Conservation (phyloP, 768 basidiomycete species). For the Scleroderma bovista region DNA sequence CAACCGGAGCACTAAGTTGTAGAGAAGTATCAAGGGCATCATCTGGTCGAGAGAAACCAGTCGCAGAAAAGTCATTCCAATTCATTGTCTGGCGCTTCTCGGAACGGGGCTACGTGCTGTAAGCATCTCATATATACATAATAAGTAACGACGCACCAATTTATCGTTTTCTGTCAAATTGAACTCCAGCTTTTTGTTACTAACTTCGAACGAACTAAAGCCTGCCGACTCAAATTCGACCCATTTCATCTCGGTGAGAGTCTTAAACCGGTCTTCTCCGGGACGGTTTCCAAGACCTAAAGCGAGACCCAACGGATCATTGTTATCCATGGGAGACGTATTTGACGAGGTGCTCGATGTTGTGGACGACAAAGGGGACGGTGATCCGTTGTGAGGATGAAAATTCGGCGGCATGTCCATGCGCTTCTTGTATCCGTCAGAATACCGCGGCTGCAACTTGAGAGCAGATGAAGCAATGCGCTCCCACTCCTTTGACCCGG, state of each 20-base stretch:
- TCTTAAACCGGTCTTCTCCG: conserved; percentile 70
- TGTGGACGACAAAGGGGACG: conserved; percentile 32
- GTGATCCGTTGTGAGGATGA: conserved; percentile 41
- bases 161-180: conserved; percentile 88
- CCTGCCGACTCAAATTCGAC: conserved; percentile 86
- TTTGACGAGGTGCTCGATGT: conserved; percentile 40
- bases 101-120: conserved; percentile 44
- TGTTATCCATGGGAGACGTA: conserved; percentile 27
- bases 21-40: conserved; percentile 74
- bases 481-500: conserved; percentile 70
- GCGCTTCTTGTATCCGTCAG: conserved; percentile 70
- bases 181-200: conserved; percentile 79
- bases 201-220: conserved; percentile 50
- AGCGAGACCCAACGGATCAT: conserved; percentile 26
- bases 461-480: conserved; percentile 59
- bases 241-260: conserved; percentile 84
- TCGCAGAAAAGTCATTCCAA: conserved; percentile 84
- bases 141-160: conserved; percentile 34
- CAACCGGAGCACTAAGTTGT: conserved; percentile 60
- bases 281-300: conserved; percentile 33
- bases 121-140: conserved; percentile 5
- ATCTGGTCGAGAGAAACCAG: conserved; percentile 80
- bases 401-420: conserved; percentile 63
- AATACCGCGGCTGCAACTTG: conserved; percentile 61
- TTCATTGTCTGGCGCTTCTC: conserved; percentile 79